phyloP scores from a whole-genome alignment of 1,284 basidiomycete species.

The Heliocybe sulcata region DNA sequence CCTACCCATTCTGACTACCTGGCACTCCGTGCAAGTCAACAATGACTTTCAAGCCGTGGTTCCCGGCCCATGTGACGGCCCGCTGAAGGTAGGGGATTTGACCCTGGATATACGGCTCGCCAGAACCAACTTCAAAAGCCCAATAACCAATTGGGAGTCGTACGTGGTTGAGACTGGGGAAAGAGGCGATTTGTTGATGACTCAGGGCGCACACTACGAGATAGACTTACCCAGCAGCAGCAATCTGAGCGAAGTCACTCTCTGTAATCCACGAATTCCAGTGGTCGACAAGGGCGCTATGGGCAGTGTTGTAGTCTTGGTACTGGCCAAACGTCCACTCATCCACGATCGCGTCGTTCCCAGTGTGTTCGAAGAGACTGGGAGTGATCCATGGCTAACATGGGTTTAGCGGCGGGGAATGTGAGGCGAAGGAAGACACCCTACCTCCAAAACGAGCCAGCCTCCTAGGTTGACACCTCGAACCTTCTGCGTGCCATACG shows the following conservation, averaged over 20 bases:
- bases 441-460: slow-evolving; percentile 74
- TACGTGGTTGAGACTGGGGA: slow-evolving; percentile 69
- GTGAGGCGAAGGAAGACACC: neutral
- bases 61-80: slow-evolving; percentile 75
- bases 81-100: slow-evolving; percentile 67
- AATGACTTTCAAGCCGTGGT: slow-evolving; percentile 75
- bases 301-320: slow-evolving; percentile 44
- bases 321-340: slow-evolving; percentile 81
- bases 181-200: too few species aligned
- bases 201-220: too few species aligned
- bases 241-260: slow-evolving; percentile 65
- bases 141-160: slow-evolving; percentile 88
- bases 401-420: neutral
- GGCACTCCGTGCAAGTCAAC: slow-evolving; percentile 82
- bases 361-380: slow-evolving; percentile 78
- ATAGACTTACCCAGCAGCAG: slow-evolving; percentile 72
- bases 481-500: slow-evolving; percentile 52
- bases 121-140: slow-evolving; percentile 79
- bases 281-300: slow-evolving; percentile 48
- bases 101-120: slow-evolving; percentile 83
- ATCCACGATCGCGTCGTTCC: slow-evolving; percentile 63
- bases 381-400: slow-evolving; percentile 79
- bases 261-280: slow-evolving; percentile 84
- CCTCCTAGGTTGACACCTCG: slow-evolving; percentile 74
- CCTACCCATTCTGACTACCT: slow-evolving; percentile 76